These are phyloP conservation scores for Ogataea haglerorum DNA, from an alignment of 805 yeast genomes.

Conservation along the genomic window DNA sequence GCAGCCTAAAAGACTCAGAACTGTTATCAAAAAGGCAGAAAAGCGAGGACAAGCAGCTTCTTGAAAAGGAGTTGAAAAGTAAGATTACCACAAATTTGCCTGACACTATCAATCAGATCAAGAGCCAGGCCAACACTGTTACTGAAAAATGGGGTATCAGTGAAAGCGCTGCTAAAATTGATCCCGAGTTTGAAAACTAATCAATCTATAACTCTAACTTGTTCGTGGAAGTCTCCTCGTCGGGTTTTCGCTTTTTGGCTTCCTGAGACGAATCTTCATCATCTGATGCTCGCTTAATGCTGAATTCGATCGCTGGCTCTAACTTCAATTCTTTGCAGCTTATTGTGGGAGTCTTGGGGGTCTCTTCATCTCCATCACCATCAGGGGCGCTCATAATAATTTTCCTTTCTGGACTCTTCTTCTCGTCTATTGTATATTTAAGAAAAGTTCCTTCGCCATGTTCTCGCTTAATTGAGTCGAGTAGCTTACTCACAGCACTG, in stretches of 20 bases:
- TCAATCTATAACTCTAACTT: neutral
- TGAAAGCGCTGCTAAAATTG: slow-evolving; percentile 34
- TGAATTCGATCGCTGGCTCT: slow-evolving; percentile 1
- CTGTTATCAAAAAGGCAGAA: slow-evolving; percentile 29
- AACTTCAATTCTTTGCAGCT: neutral
- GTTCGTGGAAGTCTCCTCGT: neutral
- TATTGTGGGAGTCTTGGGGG: neutral
- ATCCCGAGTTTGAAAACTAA: slow-evolving; percentile 24
- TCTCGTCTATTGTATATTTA: slow-evolving; percentile 14
- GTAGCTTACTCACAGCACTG: slow-evolving; percentile 15
- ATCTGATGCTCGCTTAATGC: neutral
- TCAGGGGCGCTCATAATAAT: neutral
- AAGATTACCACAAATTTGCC: slow-evolving; percentile 26
- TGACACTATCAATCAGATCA: slow-evolving; percentile 26
- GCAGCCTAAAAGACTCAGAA: slow-evolving; percentile 19
- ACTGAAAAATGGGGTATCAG: slow-evolving; percentile 36
- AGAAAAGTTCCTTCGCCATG: slow-evolving; percentile 24
- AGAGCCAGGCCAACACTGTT: slow-evolving; percentile 25
- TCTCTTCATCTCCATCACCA: neutral
- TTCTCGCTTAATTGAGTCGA: slow-evolving; percentile 24
- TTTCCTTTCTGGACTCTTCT: neutral
- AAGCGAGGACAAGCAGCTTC: slow-evolving; percentile 27
- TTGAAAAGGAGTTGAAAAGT: slow-evolving; percentile 31
- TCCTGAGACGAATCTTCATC: neutral
- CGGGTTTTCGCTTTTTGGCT: neutral